These are phyloP conservation scores for Venturia effusa DNA, from an alignment of 2,329 filamentous ascomycete species.

Conservation along the genomic window DNA sequence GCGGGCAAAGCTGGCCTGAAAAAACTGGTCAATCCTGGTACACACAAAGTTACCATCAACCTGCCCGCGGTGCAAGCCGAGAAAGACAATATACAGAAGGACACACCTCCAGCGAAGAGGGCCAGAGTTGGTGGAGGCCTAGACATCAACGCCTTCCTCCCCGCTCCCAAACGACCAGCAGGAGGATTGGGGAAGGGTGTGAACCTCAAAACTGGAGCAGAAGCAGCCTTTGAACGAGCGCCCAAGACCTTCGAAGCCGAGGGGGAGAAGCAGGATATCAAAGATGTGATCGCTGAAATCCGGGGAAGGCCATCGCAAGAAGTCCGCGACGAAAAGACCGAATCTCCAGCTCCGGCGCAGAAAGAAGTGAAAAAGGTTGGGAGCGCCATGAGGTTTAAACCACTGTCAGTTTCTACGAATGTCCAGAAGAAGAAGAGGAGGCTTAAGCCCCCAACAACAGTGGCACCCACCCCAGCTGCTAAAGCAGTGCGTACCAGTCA, in stretches of 20 bases:
- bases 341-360: slow-evolving; percentile 21
- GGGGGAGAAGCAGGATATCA: slow-evolving; percentile 23
- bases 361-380: slow-evolving; percentile 54
- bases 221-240: slow-evolving; percentile 68
- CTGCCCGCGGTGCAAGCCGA: slow-evolving; percentile 47
- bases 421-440: slow-evolving; percentile 54
- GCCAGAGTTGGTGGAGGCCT: slow-evolving; percentile 49
- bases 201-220: slow-evolving; percentile 71
- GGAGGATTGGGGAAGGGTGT: slow-evolving; percentile 44
- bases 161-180: slow-evolving; percentile 59
- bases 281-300: slow-evolving; percentile 21
- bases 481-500: slow-evolving; percentile 17
- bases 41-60: slow-evolving; percentile 74
- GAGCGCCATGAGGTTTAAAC: slow-evolving; percentile 80
- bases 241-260: slow-evolving; percentile 13
- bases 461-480: slow-evolving; percentile 13
- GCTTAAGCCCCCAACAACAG: slow-evolving; percentile 18
- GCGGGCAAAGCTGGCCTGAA: slow-evolving; percentile 45
- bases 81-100: slow-evolving; percentile 34
- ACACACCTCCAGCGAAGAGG: slow-evolving; percentile 59
- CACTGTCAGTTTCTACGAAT: slow-evolving; percentile 71
- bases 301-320: slow-evolving; percentile 16
- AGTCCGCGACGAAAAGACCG: slow-evolving; percentile 15
- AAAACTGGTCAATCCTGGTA: slow-evolving; percentile 64
- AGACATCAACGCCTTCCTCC: slow-evolving; percentile 79